Base-by-base conservation (phyloP, 495 filamentous ascomycete genomes). In the Xylaria nigripes region DNA sequence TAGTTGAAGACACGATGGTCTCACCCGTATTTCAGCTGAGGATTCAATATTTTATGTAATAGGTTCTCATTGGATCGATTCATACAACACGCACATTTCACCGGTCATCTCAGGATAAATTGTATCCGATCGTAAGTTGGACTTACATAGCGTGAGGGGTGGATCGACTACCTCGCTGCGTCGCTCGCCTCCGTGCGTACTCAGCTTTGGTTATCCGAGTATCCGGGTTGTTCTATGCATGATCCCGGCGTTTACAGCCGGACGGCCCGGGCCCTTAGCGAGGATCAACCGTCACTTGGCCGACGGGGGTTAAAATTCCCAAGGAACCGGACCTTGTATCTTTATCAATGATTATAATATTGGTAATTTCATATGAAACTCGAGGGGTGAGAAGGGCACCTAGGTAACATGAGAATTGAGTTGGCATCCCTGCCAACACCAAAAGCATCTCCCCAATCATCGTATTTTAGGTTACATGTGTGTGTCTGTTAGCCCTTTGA, bases 331-430 rank as follows among this genome's bases (percentile, higher is more conserved):
- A 19, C 27, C 19, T 30, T 25, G 24, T 19, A 32, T 51, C 25
- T 3, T 3, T 29, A 15, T 36, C 6, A 36, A 2, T 10, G 27
- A 5, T 5, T 30, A 16, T 8, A 23, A 13, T 40, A 10, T 41
- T 6, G 9, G 1, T 54, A 42, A 42, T 48, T 47, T 25, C 12
- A 54, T 47, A 34, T n/a, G 18, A 47, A 54, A 19, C 24, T 19
- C 21, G 18, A 46, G 42, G 42, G 42, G 3, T 27, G 29, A 8
- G 29, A 30, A 53, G 21, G 13, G 9, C 8, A 41, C 21, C 24
- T 54, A 48, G 51, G 51, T 54, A 48, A 54, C 51, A 48, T 24
- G 24, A 42, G 25, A 29, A 48, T 41, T 19, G 21, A 21, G 41
- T 5, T 34, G n/a, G 15, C 21, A 54, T 40, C 43, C 42, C 38